phyloP scores from a whole-genome alignment of 2,329 filamentous ascomycete species.

The Exophiala viscosa region DNA sequence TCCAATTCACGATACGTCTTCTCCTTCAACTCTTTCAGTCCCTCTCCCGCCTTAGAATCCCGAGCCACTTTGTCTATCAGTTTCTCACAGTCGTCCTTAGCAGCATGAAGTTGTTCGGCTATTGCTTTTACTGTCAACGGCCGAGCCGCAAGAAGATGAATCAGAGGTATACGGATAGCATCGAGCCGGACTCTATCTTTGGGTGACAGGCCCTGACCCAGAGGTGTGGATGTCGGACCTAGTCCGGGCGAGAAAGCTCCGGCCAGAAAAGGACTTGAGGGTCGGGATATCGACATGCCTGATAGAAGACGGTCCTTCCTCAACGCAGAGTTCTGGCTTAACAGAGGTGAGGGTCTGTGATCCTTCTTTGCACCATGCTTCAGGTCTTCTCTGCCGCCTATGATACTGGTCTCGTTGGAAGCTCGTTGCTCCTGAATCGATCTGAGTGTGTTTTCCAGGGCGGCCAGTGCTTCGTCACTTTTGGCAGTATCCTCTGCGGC shows the following conservation, averaged over 20 bases:
- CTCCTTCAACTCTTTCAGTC: slow-evolving; percentile 53
- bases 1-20: slow-evolving; percentile 60
- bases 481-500: slow-evolving; percentile 53
- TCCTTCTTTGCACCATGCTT: slow-evolving; percentile 27
- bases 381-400: slow-evolving; percentile 38
- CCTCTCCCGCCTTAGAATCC: slow-evolving; percentile 42
- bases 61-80: slow-evolving; percentile 53
- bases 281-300: slow-evolving; percentile 37
- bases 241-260: slow-evolving; percentile 34
- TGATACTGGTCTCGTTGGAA: slow-evolving; percentile 51
- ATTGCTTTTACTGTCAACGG: slow-evolving; percentile 49
- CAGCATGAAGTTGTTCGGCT: slow-evolving; percentile 45
- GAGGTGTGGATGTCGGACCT: slow-evolving; percentile 44
- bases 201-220: slow-evolving; percentile 29
- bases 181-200: slow-evolving; percentile 37
- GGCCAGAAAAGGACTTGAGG: slow-evolving; percentile 41
- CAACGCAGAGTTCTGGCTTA: slow-evolving; percentile 29
- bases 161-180: slow-evolving; percentile 44
- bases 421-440: slow-evolving; percentile 59
- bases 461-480: slow-evolving; percentile 58
- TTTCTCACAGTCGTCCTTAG: slow-evolving; percentile 46
- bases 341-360: slow-evolving; percentile 32
- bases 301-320: slow-evolving; percentile 40
- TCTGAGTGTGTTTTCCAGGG: slow-evolving; percentile 57
- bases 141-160: slow-evolving; percentile 53